Base-by-base conservation (phyloP, 169 alveolate species). In the Plasmodium gonderi region DNA sequence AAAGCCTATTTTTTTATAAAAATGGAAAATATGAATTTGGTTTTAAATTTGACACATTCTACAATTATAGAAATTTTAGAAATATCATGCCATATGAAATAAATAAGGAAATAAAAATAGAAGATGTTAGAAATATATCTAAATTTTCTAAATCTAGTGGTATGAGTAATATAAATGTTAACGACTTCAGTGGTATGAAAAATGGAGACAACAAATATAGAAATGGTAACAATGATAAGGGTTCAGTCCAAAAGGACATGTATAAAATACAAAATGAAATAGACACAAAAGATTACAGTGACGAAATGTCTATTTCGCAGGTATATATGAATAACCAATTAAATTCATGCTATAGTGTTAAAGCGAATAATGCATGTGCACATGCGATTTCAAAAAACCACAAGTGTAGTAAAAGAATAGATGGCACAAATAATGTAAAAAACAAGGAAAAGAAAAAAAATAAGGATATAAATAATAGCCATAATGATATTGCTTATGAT, bases 11-110 rank as follows among this genome's bases (percentile, higher is more conserved):
- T 26, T 97, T 97, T 93, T 92, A 93, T 49, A 91, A 92, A 77
- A 96, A 97, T 90, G 95, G 85, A 67, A 51, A 77, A 23, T 95
- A 92, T 60, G 79, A 90, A 78, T 96, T 97, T 91, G 97, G 96
- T 12, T 95, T 97, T 79, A 94, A 96, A 77, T 97, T 97, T 93
- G 96, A 95, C 12, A 65, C 93, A 36, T 96, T 97, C 89, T 97
- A 97, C 79, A 91, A 79, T 75, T 94, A 89, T n/a, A 68, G 91
- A 60, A 74, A 91, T 42, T 47, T 40, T 67, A 40, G 12, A 17
- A 64, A 9, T 7, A 89, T 44, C 20, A 78, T 14, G 64, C 76
- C 42, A 14, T 31, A 40, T 72, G 92, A 72, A 45, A 31, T 12
- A 3, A 47, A 1, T 83, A 47, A 38, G 44, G 92, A 83, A 14